Evolutionary conservation across 768 basidiomycete genomes (phyloP).

Genomic region (Xerocomellus amylosporus): DNA sequence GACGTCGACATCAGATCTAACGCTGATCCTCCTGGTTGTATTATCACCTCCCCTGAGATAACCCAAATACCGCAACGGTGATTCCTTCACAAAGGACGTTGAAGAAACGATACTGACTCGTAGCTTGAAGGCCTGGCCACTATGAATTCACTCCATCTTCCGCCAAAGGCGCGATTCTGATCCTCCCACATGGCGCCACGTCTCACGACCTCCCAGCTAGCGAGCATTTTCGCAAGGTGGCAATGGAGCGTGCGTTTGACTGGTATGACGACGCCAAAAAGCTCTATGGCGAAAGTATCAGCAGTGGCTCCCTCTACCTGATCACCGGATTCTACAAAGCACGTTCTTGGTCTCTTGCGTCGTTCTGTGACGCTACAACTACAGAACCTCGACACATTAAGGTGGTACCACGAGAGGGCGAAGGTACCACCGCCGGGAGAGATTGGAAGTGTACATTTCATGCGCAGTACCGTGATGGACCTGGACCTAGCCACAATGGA

Average conservation of each 20-base stretch:
- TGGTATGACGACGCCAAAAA: no score
- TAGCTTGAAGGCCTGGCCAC: neutral
- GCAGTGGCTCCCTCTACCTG: no score
- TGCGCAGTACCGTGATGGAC: neutral
- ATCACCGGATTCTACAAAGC: no score
- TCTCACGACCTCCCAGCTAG: slow-evolving; percentile 11
- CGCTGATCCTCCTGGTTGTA: neutral
- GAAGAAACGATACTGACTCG: neutral
- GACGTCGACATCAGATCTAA: neutral
- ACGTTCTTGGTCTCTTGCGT: no score
- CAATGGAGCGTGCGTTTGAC: no score
- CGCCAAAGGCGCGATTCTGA: slow-evolving; percentile 26
- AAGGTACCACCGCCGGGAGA: neutral
- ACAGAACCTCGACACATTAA: no score
- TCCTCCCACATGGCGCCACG: slow-evolving; percentile 28
- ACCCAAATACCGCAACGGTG: neutral
- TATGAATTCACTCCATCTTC: neutral
- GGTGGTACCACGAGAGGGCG: no score
- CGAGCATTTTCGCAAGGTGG: slow-evolving; percentile 1
- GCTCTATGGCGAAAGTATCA: no score
- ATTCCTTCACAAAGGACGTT: neutral
- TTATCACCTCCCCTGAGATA: neutral
- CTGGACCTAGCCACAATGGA: neutral
- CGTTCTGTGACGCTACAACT: no score
- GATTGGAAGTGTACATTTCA: neutral